These are phyloP conservation scores for Leishmania gerbilli DNA, from an alignment of 208 protist genomes.

Conservation along the genomic window DNA sequence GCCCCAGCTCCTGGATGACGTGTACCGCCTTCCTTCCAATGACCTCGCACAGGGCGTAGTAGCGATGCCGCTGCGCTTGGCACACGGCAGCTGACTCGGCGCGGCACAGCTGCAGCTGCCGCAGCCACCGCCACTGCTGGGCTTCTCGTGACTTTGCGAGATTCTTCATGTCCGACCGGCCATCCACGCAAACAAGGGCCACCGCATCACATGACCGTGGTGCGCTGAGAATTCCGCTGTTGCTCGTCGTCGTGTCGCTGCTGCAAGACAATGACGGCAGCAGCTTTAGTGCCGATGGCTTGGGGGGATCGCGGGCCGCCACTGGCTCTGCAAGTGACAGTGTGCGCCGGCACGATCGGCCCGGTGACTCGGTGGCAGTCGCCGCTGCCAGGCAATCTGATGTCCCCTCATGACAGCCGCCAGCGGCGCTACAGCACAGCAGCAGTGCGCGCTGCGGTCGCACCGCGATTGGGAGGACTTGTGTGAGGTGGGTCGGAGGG, in stretches of 20 bases:
- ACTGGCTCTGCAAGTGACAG: neutral
- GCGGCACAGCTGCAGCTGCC: slow-evolving; percentile 53
- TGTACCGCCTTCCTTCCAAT: slow-evolving; percentile 38
- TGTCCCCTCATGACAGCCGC: neutral
- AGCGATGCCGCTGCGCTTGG: slow-evolving; percentile 62
- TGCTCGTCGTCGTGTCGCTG: neutral
- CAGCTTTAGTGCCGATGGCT: neutral
- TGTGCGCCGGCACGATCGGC: neutral
- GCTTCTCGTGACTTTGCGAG: slow-evolving; percentile 39
- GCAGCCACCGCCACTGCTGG: slow-evolving; percentile 46
- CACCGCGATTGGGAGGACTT: slow-evolving; percentile 47
- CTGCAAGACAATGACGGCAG: neutral
- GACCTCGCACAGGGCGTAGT: slow-evolving; percentile 45
- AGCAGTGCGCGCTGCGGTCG: slow-evolving; percentile 39
- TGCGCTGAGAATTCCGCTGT: neutral
- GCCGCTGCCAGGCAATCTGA: neutral
- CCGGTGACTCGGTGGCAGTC: neutral
- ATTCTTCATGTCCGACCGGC: slow-evolving; percentile 35
- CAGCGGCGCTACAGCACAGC: slow-evolving; percentile 11
- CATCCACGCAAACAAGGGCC: slow-evolving; percentile 46
- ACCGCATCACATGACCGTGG: neutral
- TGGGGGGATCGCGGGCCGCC: neutral
- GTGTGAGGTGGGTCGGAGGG: slow-evolving; percentile 52
- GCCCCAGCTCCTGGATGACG: slow-evolving; percentile 47
- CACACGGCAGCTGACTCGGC: slow-evolving; percentile 55